phyloP scores from a whole-genome alignment of 2,329 filamentous ascomycete genomes.

The Ceratocystis harringtonii region DNA sequence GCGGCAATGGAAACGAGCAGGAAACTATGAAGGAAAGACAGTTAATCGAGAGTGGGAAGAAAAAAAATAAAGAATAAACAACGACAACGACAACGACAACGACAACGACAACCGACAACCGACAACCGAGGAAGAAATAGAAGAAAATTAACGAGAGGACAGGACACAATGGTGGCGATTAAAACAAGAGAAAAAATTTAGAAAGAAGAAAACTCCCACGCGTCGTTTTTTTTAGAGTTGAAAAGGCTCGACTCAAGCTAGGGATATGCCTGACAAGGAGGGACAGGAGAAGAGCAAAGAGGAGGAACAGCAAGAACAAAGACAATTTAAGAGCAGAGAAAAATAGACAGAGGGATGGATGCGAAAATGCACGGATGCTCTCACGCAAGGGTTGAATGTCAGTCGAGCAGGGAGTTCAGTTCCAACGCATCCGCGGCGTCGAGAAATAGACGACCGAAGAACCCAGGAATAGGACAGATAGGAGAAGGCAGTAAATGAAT shows the following conservation, averaged over 20 bases:
- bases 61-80: not conserved
- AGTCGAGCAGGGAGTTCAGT: constrained; percentile 2
- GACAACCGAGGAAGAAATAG: constrained; percentile 5
- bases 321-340: constrained; percentile 6
- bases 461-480: not conserved
- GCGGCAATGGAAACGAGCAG: not conserved
- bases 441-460: not conserved
- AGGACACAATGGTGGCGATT: constrained; percentile 8
- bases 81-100: not conserved
- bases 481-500: not conserved
- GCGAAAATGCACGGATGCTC: constrained; percentile 16
- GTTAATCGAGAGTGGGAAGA: not conserved
- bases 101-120: not conserved
- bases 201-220: constrained; percentile 9
- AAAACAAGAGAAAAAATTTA: not conserved
- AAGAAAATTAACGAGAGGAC: constrained; percentile 8
- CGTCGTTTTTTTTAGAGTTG: constrained; percentile 11
- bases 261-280: constrained; percentile 8
- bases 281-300: constrained; percentile 4
- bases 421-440: not conserved
- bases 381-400: constrained; percentile 12
- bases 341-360: constrained; percentile 7
- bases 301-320: constrained; percentile 11
- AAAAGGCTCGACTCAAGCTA: not conserved
- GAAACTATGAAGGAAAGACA: constrained; percentile 8